These are phyloP conservation scores for Ceratocystis diversiconidia DNA, from an alignment of 2,329 filamentous ascomycete species.

Conservation along the genomic window DNA sequence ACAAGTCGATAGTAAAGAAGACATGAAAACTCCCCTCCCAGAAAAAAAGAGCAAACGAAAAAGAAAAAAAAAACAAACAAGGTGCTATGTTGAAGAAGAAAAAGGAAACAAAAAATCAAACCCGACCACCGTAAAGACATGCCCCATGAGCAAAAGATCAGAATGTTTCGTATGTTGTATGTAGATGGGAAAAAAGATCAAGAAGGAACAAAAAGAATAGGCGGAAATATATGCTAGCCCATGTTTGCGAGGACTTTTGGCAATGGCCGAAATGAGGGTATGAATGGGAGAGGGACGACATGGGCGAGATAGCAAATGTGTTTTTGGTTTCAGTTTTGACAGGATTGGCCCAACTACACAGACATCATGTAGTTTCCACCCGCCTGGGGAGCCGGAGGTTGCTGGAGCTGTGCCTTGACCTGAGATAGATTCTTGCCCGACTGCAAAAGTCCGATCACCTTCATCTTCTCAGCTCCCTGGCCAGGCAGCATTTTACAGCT, in stretches of 20 bases:
- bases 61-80: slow-evolving; percentile 5
- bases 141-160: background rate
- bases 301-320: too few species aligned
- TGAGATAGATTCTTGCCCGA: slow-evolving; percentile 56
- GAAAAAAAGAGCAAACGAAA: background rate
- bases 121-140: background rate
- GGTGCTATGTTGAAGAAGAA: background rate
- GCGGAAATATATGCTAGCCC: slow-evolving; percentile 1
- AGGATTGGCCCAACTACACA: slow-evolving; percentile 32
- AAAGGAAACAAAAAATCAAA: background rate
- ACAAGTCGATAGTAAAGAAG: slow-evolving; percentile 11
- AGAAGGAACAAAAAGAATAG: background rate
- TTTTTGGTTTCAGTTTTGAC: too few species aligned
- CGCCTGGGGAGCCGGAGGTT: slow-evolving; percentile 6
- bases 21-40: slow-evolving; percentile 4
- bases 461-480: slow-evolving; percentile 83
- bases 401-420: slow-evolving; percentile 16
- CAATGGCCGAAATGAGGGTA: background rate
- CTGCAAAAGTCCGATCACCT: slow-evolving; percentile 65
- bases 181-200: background rate
- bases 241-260: slow-evolving; percentile 6
- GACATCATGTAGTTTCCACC: slow-evolving; percentile 64
- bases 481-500: slow-evolving; percentile 61
- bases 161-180: background rate
- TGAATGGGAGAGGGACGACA: background rate